Conservation (phyloP, 2,329 filamentous ascomycete genomes). For the Botrytis aclada region DNA sequence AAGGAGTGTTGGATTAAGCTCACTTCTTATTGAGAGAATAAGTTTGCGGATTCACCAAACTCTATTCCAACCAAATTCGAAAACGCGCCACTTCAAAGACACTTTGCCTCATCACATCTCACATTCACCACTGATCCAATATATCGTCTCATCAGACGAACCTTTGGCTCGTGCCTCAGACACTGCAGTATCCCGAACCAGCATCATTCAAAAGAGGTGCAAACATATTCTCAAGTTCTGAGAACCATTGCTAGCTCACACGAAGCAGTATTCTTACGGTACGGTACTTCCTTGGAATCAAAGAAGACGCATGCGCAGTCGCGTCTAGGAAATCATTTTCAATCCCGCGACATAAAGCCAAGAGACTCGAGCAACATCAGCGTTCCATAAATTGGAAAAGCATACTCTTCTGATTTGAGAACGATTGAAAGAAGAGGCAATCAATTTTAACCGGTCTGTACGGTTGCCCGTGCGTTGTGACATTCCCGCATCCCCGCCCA, state of each 20-base stretch:
- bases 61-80: neutral
- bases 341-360: neutral
- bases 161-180: constrained; percentile 36
- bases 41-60: neutral
- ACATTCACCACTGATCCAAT: constrained; percentile 17
- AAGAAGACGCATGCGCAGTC: constrained; percentile 5
- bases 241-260: neutral
- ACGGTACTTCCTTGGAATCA: neutral
- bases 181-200: constrained; percentile 31
- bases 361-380: neutral
- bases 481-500: constrained; percentile 26
- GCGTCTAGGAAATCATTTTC: neutral
- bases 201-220: constrained; percentile 12
- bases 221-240: constrained; percentile 1
- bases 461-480: constrained; percentile 33
- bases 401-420: constrained; percentile 7
- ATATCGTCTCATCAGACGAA: constrained; percentile 34
- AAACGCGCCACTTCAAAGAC: constrained; percentile 13
- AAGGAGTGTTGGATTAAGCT: neutral
- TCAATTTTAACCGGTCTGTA: constrained; percentile 30
- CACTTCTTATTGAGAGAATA: neutral
- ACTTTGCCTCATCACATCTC: constrained; percentile 8
- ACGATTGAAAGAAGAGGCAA: constrained; percentile 9
- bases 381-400: neutral
- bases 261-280: neutral